Percentiles rank a stretch among this genome's conserved stretches.
Conservation (phyloP, 2,329 filamentous ascomycete genomes). For the Cladorrhinum sp. region DNA sequence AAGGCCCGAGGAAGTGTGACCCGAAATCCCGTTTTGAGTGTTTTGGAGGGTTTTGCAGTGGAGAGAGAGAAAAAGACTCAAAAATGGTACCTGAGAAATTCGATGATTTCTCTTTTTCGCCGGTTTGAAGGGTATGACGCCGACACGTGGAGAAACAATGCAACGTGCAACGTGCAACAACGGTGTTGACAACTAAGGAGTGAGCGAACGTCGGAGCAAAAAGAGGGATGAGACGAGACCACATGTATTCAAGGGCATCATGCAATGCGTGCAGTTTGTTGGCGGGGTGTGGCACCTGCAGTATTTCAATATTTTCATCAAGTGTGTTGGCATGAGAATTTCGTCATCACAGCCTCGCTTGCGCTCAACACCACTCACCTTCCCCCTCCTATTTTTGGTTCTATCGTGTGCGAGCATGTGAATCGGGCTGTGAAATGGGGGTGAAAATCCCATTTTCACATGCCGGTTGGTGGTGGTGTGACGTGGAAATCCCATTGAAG, state of each 20-base stretch:
- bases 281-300: neutral
- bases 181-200: too few species aligned
- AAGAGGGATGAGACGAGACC: neutral
- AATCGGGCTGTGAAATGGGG: neutral
- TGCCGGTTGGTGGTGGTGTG: neutral
- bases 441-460: neutral
- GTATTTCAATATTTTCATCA: neutral
- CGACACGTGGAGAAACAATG: neutral
- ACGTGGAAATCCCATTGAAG: neutral
- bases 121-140: neutral
- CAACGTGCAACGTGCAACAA: neutral
- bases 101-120: too few species aligned
- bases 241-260: neutral
- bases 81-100: neutral
- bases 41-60: neutral
- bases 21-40: neutral
- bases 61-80: neutral
- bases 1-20: neutral
- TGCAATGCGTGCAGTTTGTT: neutral
- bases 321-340: neutral
- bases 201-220: neutral
- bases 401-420: neutral
- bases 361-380: neutral
- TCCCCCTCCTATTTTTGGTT: neutral
- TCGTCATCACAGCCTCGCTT: neutral